Base-by-base conservation (phyloP, 2,329 filamentous ascomycete species). In the Raffaelea arxii region DNA sequence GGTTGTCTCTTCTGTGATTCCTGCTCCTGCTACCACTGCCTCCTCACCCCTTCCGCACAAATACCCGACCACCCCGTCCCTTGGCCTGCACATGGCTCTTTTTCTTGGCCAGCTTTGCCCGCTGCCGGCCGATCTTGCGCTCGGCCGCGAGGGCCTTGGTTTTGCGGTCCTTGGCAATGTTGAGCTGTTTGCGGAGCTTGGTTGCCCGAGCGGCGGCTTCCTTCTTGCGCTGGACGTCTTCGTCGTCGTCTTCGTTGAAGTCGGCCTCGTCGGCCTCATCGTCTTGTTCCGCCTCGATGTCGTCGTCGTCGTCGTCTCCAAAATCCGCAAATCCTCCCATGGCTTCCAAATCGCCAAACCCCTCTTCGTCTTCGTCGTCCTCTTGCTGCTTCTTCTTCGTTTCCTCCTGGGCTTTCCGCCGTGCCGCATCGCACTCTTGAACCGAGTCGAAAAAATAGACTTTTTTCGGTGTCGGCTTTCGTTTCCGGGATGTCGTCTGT, bases 51-150 rank as follows among this genome's bases (percentile, higher is more conserved):
- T 83, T 83, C 52, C 79, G 70, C 60, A 77, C n/a, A n/a, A n/a
- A n/a, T n/a, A n/a, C n/a, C n/a, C n/a, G n/a, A n/a, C n/a, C n/a
- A n/a, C n/a, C 70, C 52, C 75, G 71, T 46, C 81, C 70, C 67
- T 78, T 80, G 52, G 80, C 72, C 65, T 78, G 81, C 61, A 74
- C 74, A 22, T 79, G 78, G 35, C 68, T 67, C 59, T 77, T 78
- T 24, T 74, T 80, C 67, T 83, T 83, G 30, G 76, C 77, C 78
- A 82, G 82, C 59, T 73, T 76, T 18, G 77, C 74, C 49, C 73
- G 68, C 60, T 82, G 77, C 46, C 78, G 49, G 51, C 78, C 77
- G 23, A 83, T 65, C 54, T 72, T 65, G 35, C 68, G 62, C 61
- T 83, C 79, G 22, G 77, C 65, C n/a, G 70, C 65, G 24, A 83